These are phyloP conservation scores for Penicillium carneum DNA, from an alignment of 2,329 filamentous ascomycete genomes.

Conservation along the genomic window DNA sequence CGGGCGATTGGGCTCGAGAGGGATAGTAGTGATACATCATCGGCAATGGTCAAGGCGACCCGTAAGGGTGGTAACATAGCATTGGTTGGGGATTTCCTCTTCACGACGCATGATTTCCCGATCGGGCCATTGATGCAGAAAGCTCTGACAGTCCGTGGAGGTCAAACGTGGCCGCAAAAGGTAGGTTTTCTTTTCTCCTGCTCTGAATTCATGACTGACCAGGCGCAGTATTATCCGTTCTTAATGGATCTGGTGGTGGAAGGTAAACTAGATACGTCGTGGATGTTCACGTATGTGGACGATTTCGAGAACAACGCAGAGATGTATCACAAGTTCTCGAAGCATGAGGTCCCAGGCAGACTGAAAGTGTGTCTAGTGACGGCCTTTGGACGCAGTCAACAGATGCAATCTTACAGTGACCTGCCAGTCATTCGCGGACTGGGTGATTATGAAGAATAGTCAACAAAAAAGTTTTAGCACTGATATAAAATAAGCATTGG, in stretches of 20 bases:
- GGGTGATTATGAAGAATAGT: background rate
- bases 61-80: constrained; percentile 43
- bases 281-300: constrained; percentile 43
- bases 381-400: constrained; percentile 35
- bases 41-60: constrained; percentile 40
- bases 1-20: constrained; percentile 32
- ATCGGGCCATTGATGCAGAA: constrained; percentile 48
- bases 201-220: background rate
- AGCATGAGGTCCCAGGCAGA: constrained; percentile 41
- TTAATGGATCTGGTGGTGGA: constrained; percentile 38
- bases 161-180: constrained; percentile 38
- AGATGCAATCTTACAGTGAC: constrained; percentile 13
- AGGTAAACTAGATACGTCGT: constrained; percentile 41
- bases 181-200: constrained; percentile 15
- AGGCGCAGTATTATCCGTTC: constrained; percentile 40
- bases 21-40: constrained; percentile 41
- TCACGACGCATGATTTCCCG: constrained; percentile 39
- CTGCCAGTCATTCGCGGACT: background rate
- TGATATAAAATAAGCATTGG: background rate
- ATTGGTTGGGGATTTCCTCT: constrained; percentile 43
- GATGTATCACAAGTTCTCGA: constrained; percentile 33
- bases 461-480: background rate
- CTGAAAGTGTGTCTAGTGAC: constrained; percentile 43
- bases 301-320: constrained; percentile 43
- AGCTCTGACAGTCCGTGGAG: constrained; percentile 42